A percentile compares a stretch with the other conserved stretches of the same genome.
These are phyloP conservation scores for Bipolaris zeicola DNA, from an alignment of 2,329 filamentous ascomycete species.

Conservation along the genomic window DNA sequence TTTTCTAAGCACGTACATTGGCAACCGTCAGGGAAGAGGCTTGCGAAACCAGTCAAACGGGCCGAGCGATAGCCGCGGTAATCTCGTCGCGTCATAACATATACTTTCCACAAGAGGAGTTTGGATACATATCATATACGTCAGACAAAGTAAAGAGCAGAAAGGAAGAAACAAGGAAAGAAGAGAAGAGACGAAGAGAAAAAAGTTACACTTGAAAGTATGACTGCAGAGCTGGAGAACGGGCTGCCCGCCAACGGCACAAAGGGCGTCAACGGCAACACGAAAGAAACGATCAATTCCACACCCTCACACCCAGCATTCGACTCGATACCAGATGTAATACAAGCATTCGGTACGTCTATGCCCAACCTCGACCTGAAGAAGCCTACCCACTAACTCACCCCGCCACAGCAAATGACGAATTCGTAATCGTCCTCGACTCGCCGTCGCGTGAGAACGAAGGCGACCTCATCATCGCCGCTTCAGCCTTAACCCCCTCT, in stretches of 20 bases:
- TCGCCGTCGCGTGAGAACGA: slow-evolving; percentile 93
- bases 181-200: not conserved
- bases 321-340: slow-evolving; percentile 54
- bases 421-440: slow-evolving; percentile 97
- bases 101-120: not conserved
- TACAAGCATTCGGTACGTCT: slow-evolving; percentile 51
- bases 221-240: slow-evolving; percentile 29
- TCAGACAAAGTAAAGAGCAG: not conserved
- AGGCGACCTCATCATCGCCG: slow-evolving; percentile 96
- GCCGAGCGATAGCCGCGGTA: not conserved
- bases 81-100: not conserved
- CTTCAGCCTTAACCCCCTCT: slow-evolving; percentile 77
- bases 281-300: slow-evolving; percentile 25
- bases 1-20: slow-evolving; percentile 7
- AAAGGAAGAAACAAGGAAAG: not conserved
- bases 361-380: not conserved
- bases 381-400: not conserved
- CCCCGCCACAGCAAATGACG: slow-evolving; percentile 59
- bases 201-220: slow-evolving; percentile 12
- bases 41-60: slow-evolving; percentile 5
- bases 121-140: not conserved
- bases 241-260: slow-evolving; percentile 23
- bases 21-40: not conserved
- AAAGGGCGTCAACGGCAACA: slow-evolving; percentile 27
- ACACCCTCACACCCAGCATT: slow-evolving; percentile 49